These are phyloP conservation scores for Xylariaceae sp. DNA, from an alignment of 2,329 filamentous ascomycete genomes.

Conservation along the genomic window DNA sequence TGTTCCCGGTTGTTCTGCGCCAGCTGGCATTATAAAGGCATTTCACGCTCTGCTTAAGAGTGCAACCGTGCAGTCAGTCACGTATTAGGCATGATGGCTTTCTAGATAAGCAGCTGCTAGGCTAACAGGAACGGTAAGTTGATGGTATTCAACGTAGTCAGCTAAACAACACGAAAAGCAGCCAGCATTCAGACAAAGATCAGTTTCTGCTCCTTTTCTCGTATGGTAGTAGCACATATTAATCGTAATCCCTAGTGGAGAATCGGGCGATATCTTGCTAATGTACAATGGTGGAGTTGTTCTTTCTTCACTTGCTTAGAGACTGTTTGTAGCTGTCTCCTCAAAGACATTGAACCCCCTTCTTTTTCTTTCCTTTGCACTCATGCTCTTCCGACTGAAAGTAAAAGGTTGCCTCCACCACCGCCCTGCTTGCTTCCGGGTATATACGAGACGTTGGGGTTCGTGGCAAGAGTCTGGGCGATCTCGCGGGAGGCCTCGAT, in stretches of 20 bases:
- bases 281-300: constrained; percentile 32
- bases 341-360: neutral
- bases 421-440: constrained; percentile 72
- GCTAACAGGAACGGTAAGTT: too few relatives aligned
- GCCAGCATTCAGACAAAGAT: neutral
- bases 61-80: too few relatives aligned
- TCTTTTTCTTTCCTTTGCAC: constrained; percentile 16
- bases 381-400: constrained; percentile 56
- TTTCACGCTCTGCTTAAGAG: too few relatives aligned
- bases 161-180: neutral
- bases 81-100: too few relatives aligned
- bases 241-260: constrained; percentile 42
- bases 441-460: constrained; percentile 95
- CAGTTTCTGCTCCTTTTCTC: constrained; percentile 12
- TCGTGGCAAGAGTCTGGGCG: constrained; percentile 83
- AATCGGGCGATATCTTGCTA: constrained; percentile 39
- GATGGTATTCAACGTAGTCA: neutral
- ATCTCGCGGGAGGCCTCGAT: constrained; percentile 98
- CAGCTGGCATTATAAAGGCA: too few relatives aligned
- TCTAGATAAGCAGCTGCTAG: too few relatives aligned
- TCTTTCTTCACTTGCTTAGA: neutral
- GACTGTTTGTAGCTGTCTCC: constrained; percentile 1
- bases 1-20: too few relatives aligned
- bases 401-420: constrained; percentile 51
- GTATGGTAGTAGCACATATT: constrained; percentile 38